phyloP scores from a whole-genome alignment of 129 eudicot genomes.

The Helianthus tuberosus region DNA sequence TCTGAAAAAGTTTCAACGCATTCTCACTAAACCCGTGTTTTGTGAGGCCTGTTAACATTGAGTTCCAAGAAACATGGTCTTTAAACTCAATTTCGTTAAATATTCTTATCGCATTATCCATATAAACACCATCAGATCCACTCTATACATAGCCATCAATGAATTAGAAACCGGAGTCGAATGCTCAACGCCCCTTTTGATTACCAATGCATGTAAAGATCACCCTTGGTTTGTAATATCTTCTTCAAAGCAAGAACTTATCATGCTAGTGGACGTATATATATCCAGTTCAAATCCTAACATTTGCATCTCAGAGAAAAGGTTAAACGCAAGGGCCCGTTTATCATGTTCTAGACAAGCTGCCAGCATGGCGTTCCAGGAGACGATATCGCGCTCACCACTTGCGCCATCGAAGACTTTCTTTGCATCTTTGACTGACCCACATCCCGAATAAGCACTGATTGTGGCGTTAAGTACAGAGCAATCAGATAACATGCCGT shows the following conservation, averaged over 20 bases:
- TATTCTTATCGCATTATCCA: constrained; percentile 40
- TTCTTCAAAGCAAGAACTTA: too few relatives aligned
- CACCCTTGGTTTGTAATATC: too few relatives aligned
- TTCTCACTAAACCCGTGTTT: constrained; percentile 74
- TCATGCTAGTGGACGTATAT: constrained; percentile 70
- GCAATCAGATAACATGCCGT: constrained; percentile 46
- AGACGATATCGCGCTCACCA: constrained; percentile 57
- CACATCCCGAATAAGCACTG: constrained; percentile 78
- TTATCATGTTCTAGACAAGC: constrained; percentile 61
- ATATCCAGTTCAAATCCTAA: constrained; percentile 59
- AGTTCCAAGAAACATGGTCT: constrained; percentile 84
- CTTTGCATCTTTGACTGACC: constrained; percentile 59
- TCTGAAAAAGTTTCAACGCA: constrained; percentile 55
- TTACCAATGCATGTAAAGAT: too few relatives aligned
- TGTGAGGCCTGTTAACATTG: constrained; percentile 78
- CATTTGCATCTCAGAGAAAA: constrained; percentile 61
- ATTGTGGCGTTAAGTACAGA: constrained; percentile 70
- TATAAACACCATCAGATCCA: too few relatives aligned
- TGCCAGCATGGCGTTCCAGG: constrained; percentile 91
- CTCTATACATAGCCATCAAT: too few relatives aligned
- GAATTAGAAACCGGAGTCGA: too few relatives aligned
- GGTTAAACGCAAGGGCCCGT: constrained; percentile 47
- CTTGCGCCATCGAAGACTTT: constrained; percentile 53
- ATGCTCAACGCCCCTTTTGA: too few relatives aligned
- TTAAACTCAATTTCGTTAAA: constrained; percentile 49